Evolutionary conservation across 345 rosid species (phyloP), one percentile per base, ranked within the genome.

Genomic region (Citrus medica): DNA sequence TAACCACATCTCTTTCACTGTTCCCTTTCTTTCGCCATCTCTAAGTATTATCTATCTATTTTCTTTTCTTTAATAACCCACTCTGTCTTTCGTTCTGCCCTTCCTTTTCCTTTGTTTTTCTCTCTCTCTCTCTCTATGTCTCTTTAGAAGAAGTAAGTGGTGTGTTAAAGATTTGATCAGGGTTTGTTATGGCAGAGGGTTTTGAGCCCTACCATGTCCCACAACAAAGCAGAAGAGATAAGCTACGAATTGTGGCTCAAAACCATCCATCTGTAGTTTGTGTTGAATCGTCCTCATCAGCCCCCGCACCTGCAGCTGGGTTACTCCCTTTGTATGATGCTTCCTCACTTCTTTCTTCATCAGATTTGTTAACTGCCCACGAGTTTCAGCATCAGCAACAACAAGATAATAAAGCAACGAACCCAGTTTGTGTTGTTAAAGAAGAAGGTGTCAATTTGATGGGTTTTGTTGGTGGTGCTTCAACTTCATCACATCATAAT

Each of bases 191-290:
- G 94, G 95, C 93, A 77, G 95, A 91, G 82, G 88, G 91, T 72
- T 92, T 81, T 71, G 93, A 92, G 86, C 83, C 97, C 72, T 92
- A 90, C 90, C 97, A 93, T 87, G 93, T 95, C 79, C 97, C 94
- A 76, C 98, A 93, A 84, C 99, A 93, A 80, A 91, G 86, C 80
- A 87, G 98, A 71, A 84, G 99, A 83, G 98, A 93, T 89, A 95
- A 95, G 87, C 93, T 93, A 6, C 83, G 98, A 72, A 75, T 91
- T 35, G 79, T 86, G 80, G 76, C 85, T 81, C 87, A 80, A 80
- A 81, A 73, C 70, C 86, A 84, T 46, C 79, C 86, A 35, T 53
- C 58, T 6, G 48, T 83, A 73, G 60, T 19, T 67, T 77, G 80
- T 46, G 73, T 75, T 32, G 82, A 81, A 77, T 27, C 82, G 7